Conservation (phyloP, 1,139 yeast species). For the Saccharomyces hybrid region DNA sequence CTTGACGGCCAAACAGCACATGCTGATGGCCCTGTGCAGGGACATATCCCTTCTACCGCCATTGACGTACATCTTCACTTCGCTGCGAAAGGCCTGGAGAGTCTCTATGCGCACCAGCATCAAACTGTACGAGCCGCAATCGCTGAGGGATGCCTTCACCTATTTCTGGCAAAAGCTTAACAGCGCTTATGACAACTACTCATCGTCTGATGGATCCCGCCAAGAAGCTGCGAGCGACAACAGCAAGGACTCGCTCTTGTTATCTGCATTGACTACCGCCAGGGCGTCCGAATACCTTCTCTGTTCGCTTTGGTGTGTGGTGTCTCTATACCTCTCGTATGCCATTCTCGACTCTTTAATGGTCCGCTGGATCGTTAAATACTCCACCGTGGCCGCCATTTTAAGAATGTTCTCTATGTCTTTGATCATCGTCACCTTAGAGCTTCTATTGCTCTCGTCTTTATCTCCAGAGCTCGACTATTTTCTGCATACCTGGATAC, state of each 20-base stretch:
- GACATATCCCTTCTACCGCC: slow-evolving; percentile 67
- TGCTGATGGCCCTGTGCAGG: slow-evolving; percentile 62
- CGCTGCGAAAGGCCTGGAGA: slow-evolving; percentile 44
- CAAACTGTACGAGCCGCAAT: slow-evolving; percentile 29
- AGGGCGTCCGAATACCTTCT: slow-evolving; percentile 63
- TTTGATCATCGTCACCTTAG: slow-evolving; percentile 59
- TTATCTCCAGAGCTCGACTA: slow-evolving; percentile 50
- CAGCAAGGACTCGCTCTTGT: slow-evolving; percentile 20
- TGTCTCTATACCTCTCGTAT: slow-evolving; percentile 75
- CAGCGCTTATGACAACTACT: slow-evolving; percentile 5
- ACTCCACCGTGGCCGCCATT: slow-evolving; percentile 81
- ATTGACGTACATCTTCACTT: slow-evolving; percentile 46
- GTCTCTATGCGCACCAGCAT: slow-evolving; percentile 18
- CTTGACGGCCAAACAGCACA: slow-evolving; percentile 68
- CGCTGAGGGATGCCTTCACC: slow-evolving; percentile 30
- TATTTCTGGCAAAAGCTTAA: slow-evolving; percentile 30
- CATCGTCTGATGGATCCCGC: neutral
- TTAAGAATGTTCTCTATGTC: slow-evolving; percentile 79
- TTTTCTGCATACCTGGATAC: slow-evolving; percentile 83
- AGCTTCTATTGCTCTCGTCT: slow-evolving; percentile 58
- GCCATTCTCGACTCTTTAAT: slow-evolving; percentile 82
- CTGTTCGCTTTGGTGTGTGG: slow-evolving; percentile 76
- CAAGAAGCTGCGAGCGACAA: slow-evolving; percentile 2
- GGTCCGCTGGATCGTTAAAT: slow-evolving; percentile 89
- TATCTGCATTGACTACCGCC: slow-evolving; percentile 42